Percentiles rank a stretch among this genome's conserved stretches.
These are phyloP conservation scores for Neocallimastix lanati DNA, from an alignment of 192 early-diverging fungal species.

Conservation along the genomic window DNA sequence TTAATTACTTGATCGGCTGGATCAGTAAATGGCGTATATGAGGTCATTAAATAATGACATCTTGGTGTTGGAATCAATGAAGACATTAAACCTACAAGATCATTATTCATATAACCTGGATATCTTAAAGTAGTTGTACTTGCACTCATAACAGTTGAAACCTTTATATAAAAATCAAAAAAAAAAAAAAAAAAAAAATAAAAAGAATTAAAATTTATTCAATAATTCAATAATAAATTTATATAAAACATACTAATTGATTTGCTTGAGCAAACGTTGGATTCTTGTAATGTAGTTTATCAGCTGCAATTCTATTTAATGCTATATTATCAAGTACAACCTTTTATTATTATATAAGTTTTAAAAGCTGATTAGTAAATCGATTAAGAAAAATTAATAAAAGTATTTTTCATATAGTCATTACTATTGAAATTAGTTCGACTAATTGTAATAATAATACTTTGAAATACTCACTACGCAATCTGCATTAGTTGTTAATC, in stretches of 20 bases:
- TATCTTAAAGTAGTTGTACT: slow-evolving; percentile 92
- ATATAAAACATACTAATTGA: slow-evolving; percentile 50
- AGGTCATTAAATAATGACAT: slow-evolving; percentile 87
- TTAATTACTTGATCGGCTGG: slow-evolving; percentile 52
- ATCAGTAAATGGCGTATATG: slow-evolving; percentile 93
- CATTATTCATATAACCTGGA: slow-evolving; percentile 99
- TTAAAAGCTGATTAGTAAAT: no score
- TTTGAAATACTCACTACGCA: slow-evolving; percentile 74
- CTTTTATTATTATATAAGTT: slow-evolving; percentile 4
- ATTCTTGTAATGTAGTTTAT: slow-evolving; percentile 79
- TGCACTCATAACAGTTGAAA: slow-evolving; percentile 96
- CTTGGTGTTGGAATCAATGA: slow-evolving; percentile 95
- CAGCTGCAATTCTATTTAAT: slow-evolving; percentile 74
- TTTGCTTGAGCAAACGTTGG: slow-evolving; percentile 91
- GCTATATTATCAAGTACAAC: slow-evolving; percentile 94
- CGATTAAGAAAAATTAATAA: no score
- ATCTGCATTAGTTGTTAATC: slow-evolving; percentile 81
- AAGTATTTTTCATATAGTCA: no score
- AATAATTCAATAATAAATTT: no score
- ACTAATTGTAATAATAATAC: no score
- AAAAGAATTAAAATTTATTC: background rate
- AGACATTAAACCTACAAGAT: slow-evolving; percentile 83
- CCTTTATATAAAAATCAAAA: slow-evolving; percentile 15
- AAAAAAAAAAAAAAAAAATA: background rate
- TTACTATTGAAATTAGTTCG: no score